Base-by-base conservation (phyloP, 2,329 filamentous ascomycete genomes). In the Lecanicillium sp. region DNA sequence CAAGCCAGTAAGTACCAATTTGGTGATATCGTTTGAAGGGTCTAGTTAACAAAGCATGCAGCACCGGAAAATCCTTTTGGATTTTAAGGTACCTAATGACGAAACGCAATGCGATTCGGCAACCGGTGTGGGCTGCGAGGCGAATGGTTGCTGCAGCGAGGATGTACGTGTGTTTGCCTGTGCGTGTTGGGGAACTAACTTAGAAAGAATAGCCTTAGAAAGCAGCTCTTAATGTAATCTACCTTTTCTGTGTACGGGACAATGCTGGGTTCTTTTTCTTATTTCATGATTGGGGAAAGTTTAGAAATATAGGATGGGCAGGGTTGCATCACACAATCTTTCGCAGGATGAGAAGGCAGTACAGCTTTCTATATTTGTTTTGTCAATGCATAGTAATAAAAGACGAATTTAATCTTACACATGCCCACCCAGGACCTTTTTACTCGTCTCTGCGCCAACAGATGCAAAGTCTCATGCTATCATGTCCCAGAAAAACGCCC, bases 1-100 rank as follows among this genome's bases (percentile, higher is more conserved):
- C 87, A 94, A 81, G 93, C 93, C 61, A 98, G 91, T 97, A 84
- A 86, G 91, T 90, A 35, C 17, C 33, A 21, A 14, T 15, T 11
- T 23, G 8, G 37, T 15, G 4, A 26, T 35, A 35, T 47, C 26
- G 39, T 26, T 3, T 10, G 5, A 42, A 48, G 17, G 14, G 14
- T 7, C n/a, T 47, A 5, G 39, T 55, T 62, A 37, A 63, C 49
- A 27, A 37, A 43, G 23, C 19, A 12, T 36, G 14, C 30, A 77
- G 74, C 74, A 24, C 74, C 74, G 11, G 65, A 77, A 52, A 78
- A 78, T 53, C 74, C 74, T 1, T 78, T 78, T 54, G 74, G 74
- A 19, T 78, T 78, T 54, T 73, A 57, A 60, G 49, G 5, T 15
- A 17, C 5, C n/a, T n/a, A n/a, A n/a, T n/a, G n/a, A n/a, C n/a